Evolutionary conservation across 257 asterid species (phyloP), one percentile per base, ranked within the genome.

Genomic region (Rehmannia glutinosa): DNA sequence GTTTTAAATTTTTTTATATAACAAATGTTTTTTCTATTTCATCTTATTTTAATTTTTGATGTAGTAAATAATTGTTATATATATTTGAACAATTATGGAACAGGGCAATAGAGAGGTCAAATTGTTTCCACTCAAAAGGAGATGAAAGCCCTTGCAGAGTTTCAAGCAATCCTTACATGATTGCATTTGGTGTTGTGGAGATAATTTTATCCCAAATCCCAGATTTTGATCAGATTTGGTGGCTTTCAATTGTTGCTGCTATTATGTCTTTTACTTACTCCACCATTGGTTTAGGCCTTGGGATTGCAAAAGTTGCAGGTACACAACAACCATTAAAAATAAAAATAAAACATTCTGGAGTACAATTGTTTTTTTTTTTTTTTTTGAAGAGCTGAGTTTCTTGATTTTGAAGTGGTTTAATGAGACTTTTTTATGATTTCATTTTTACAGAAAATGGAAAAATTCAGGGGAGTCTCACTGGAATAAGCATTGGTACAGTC

Each of bases 181-280:
- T 81, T 8, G 74, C 80, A n/a, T 91, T 88, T 64, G 96, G 92
- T 7, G 83, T 70, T 2, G 74, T 85, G 16, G 85, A 91, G 56
- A 77, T 91, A 13, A 1, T 89, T 12, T 75, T 89, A 0, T 83
- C 96, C 50, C 98, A 91, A 81, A 91, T 91, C 52, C 96, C 96
- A 13, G 83, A 91, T 63, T 89, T 91, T 28, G 87, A 82, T 66
- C 71, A 91, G 68, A 84, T 87, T n/a, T 85, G 84, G n/a, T 89
- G 96, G 96, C 94, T 89, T 13, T 91, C 98, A 0, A 81, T 87
- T 13, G 73, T 87, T 32, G 96, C 98, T 32, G 96, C 96, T 2
- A 58, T 84, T 24, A 89, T 91, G 98, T 89, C 98, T 1, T 89
- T 89, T 50, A 79, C 92, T 64, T 91, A 89, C 61, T 78, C 96